Evolutionary conservation across 176 grass and related monocot genomes (phyloP), one percentile per base, ranked within the genome.

Genomic region (Saccharum officinarum): DNA sequence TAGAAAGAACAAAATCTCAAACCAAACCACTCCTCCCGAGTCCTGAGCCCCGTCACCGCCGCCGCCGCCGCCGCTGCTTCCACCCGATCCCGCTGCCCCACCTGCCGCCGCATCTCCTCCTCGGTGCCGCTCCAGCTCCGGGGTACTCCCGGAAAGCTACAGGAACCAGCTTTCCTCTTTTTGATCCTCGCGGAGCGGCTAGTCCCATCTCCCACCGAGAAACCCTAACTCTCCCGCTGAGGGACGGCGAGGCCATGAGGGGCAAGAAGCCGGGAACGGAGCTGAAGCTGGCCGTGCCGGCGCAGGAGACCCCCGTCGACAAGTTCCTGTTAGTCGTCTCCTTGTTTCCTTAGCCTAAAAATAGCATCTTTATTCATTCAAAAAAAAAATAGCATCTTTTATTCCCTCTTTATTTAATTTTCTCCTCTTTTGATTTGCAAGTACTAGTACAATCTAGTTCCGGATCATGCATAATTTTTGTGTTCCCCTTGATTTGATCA

Each of bases 231-330:
- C 26, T 55, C 46, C 25, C 8, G 25, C 9, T 4, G 17, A 34
- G 10, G 44, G 46, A 79, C 67, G 41, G 61, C 64, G 67, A 74
- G 86, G 64, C 82, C 87, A 98, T 98, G 97, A 95, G 86, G 88
- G 93, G 93, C 9, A 90, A 75, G 90, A 95, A 94, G 79, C 41
- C 74, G 17, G 59, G 79, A 74, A 90, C 79, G 87, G 89, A 87
- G 67, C 93, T 98, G 73, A 95, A 87, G 79, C 88, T 98, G 75
- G 76, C 78, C 38, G 93, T 98, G 49, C 92, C 93, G 33, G 88
- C 69, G 38, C 93, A 98, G 80, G 93, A 98, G 82, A 73, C 81
- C 37, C 89, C 89, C 7, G 92, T 95, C 13, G 91, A 98, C 75
- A 92, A 94, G 33, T 98, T 95, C 69, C 55, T 95, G 96, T 95